phyloP scores from a whole-genome alignment of 1,284 basidiomycete genomes.

The Malassezia sp. region DNA sequence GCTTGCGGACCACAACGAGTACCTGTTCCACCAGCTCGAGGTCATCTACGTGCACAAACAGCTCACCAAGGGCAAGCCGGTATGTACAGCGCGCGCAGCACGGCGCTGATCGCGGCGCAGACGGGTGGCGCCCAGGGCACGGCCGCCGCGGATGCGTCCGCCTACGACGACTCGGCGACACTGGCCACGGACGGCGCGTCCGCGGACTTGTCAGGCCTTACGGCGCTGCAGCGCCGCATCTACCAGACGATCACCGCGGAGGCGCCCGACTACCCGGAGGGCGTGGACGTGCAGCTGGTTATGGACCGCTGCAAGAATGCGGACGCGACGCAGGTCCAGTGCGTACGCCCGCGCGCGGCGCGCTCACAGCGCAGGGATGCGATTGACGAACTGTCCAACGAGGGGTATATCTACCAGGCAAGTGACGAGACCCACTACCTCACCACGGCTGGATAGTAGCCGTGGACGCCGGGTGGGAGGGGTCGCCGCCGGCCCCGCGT shows the following conservation, averaged over 20 bases:
- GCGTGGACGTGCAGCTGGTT: slow-evolving; percentile 26
- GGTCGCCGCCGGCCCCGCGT: no score
- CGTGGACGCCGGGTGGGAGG: neutral
- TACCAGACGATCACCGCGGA: slow-evolving; percentile 25
- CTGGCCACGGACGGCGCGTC: slow-evolving; percentile 17
- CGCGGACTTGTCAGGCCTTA: slow-evolving; percentile 21
- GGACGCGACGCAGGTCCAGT: slow-evolving; percentile 18
- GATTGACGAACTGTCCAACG: slow-evolving; percentile 31
- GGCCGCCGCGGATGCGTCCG: slow-evolving; percentile 1
- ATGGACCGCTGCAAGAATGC: slow-evolving; percentile 21
- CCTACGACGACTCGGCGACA: slow-evolving; percentile 22
- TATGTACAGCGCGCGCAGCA: slow-evolving; percentile 4
- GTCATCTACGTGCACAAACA: slow-evolving; percentile 49
- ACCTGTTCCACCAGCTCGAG: slow-evolving; percentile 66
- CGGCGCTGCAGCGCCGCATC: slow-evolving; percentile 22
- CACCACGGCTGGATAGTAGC: slow-evolving; percentile 23
- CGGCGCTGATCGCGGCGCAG: neutral
- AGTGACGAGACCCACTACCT: slow-evolving; percentile 35
- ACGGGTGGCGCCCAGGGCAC: no score
- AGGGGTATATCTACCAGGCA: slow-evolving; percentile 36
- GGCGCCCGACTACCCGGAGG: slow-evolving; percentile 26
- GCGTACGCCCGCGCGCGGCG: neutral
- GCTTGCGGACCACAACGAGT: slow-evolving; percentile 64
- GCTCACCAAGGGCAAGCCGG: slow-evolving; percentile 20
- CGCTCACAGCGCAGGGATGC: slow-evolving; percentile 17